These are phyloP conservation scores for Hansenula sp. DNA, from an alignment of 1,139 yeast genomes.

Conservation along the genomic window DNA sequence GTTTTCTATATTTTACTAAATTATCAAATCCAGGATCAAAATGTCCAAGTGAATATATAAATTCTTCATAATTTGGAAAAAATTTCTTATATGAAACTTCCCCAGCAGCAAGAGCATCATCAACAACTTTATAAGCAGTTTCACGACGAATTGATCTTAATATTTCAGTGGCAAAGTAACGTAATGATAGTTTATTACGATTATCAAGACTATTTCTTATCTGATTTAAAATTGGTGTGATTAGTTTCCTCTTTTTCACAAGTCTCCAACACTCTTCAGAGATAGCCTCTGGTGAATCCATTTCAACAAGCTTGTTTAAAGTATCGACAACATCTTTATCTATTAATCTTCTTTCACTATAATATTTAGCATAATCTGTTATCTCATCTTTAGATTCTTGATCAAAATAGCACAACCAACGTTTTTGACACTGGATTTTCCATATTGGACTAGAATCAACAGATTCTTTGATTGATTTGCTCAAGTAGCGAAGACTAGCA, in stretches of 20 bases:
- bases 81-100: background rate
- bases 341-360: no score
- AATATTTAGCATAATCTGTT: no score
- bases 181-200: background rate
- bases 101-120: background rate
- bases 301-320: background rate
- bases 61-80: background rate
- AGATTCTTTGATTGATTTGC: no score
- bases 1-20: background rate
- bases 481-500: no score
- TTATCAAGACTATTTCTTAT: background rate
- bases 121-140: background rate
- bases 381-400: no score
- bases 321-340: background rate
- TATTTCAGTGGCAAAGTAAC: background rate
- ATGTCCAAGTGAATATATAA: background rate
- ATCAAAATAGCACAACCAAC: no score
- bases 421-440: no score
- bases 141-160: background rate
- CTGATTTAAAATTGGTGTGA: background rate
- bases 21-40: slow-evolving; percentile 1
- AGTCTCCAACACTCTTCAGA: background rate
- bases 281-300: background rate
- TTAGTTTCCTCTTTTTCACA: background rate
- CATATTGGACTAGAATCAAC: no score